These are phyloP conservation scores for Thermothelomyces thermophilus DNA, from an alignment of 2,329 filamentous ascomycete genomes.

Conservation along the genomic window DNA sequence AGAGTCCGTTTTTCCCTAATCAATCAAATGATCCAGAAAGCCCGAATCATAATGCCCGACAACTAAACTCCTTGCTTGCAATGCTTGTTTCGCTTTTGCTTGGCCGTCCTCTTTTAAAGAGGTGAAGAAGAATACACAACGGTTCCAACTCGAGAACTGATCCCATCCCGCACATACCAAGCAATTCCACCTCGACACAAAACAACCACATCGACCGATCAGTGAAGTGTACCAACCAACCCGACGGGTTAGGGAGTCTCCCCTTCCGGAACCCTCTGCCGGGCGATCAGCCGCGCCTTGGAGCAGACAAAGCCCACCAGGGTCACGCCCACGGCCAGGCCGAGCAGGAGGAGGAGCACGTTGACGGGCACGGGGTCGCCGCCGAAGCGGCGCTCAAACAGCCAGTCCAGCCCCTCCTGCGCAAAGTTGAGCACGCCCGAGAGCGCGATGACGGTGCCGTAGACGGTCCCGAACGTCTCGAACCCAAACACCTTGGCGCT, in stretches of 20 bases:
- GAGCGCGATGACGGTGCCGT: constrained; percentile 81
- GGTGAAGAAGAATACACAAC: too few species aligned
- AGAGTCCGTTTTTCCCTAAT: too few species aligned
- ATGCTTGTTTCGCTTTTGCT: neutral
- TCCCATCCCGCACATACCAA: too few species aligned
- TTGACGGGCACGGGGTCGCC: constrained; percentile 75
- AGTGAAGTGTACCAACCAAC: too few species aligned
- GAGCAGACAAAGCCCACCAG: constrained; percentile 61
- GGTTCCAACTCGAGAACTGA: neutral
- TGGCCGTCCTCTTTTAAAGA: too few species aligned
- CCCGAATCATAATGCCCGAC: too few species aligned
- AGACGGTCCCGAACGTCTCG: constrained; percentile 87
- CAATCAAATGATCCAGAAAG: too few species aligned
- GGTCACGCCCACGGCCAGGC: constrained; percentile 55
- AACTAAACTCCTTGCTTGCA: constrained; percentile 1
- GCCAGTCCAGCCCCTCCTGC: constrained; percentile 70
- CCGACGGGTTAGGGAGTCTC: too few species aligned
- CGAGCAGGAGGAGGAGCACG: constrained; percentile 54
- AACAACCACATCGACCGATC: too few species aligned
- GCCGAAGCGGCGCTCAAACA: constrained; percentile 66
- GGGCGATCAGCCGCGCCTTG: constrained; percentile 33
- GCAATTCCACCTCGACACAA: too few species aligned
- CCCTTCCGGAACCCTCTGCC: constrained; percentile 28
- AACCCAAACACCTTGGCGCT: constrained; percentile 89
- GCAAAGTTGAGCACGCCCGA: constrained; percentile 79